Evolutionary conservation across 2,329 filamentous ascomycete species (phyloP).

Genomic region (Diaporthe citrichinensis): DNA sequence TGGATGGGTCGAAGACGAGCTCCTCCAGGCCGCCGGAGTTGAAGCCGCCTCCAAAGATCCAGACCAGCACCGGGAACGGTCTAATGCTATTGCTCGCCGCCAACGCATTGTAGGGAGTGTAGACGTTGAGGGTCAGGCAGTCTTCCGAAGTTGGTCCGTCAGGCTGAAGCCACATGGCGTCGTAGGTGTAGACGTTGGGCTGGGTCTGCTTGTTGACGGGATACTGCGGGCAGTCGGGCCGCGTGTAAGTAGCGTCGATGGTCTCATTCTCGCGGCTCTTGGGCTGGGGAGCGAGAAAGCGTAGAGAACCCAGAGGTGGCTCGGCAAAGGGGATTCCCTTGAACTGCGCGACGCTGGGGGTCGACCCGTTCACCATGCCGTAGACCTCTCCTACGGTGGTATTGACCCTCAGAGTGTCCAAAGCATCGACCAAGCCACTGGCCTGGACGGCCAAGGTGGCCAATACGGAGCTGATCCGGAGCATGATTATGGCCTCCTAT

Average conservation of each 20-base stretch:
- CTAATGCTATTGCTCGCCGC: constrained; percentile 24
- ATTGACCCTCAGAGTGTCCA: background rate
- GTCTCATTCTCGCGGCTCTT: constrained; percentile 48
- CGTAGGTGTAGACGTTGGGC: background rate
- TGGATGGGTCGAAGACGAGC: constrained; percentile 59
- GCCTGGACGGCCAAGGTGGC: background rate
- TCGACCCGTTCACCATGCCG: constrained; percentile 36
- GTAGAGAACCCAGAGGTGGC: constrained; percentile 50
- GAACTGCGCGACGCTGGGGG: constrained; percentile 51
- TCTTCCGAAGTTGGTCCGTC: constrained; percentile 50
- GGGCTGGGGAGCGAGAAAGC: constrained; percentile 49
- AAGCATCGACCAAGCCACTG: background rate
- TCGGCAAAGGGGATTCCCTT: constrained; percentile 55
- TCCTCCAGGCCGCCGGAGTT: constrained; percentile 58
- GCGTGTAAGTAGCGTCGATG: constrained; percentile 48
- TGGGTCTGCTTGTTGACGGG: background rate
- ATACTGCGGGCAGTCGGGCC: constrained; percentile 20
- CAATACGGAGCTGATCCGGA: background rate
- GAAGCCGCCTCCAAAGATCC: constrained; percentile 63
- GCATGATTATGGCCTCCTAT: background rate
- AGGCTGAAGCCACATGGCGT: constrained; percentile 41
- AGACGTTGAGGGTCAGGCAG: constrained; percentile 61
- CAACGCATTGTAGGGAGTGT: constrained; percentile 50
- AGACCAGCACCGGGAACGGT: constrained; percentile 59
- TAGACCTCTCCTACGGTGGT: constrained; percentile 36